Conservation (phyloP, 495 filamentous ascomycete genomes). For the Penicillium desertorum region DNA sequence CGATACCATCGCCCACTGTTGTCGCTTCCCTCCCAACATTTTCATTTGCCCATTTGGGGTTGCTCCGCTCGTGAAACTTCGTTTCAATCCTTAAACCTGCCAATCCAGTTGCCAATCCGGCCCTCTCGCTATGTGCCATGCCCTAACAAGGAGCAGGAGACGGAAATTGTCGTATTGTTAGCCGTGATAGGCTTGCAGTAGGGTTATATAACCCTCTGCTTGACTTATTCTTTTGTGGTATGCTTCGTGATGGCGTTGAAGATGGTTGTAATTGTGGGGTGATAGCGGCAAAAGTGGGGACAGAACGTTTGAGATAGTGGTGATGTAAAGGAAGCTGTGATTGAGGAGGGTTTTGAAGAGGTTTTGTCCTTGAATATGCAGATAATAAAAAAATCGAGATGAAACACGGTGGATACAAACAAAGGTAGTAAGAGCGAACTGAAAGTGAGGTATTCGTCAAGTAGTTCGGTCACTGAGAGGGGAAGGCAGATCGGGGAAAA, state of each 20-base stretch:
- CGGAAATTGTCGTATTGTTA: constrained; percentile 18
- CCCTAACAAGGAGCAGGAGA: constrained; percentile 30
- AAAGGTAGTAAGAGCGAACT: constrained; percentile 14
- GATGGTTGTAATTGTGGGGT: constrained; percentile 23
- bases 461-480: constrained; percentile 3
- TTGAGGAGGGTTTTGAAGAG: neutral
- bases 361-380: neutral
- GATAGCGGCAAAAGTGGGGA: constrained; percentile 25
- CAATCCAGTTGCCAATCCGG: constrained; percentile 21
- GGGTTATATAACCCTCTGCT: constrained; percentile 30
- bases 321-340: constrained; percentile 9
- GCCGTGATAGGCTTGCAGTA: constrained; percentile 26
- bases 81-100: constrained; percentile 48
- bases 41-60: constrained; percentile 30
- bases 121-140: constrained; percentile 45
- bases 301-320: constrained; percentile 8
- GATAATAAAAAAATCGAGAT: constrained; percentile 2
- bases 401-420: constrained; percentile 10
- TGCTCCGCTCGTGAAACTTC: constrained; percentile 32
- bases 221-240: constrained; percentile 1
- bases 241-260: constrained; percentile 13
- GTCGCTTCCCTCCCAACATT: constrained; percentile 28
- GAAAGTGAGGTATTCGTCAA: constrained; percentile 22
- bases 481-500: neutral
- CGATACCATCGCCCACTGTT: constrained; percentile 42